These are phyloP conservation scores for Berberis vulgaris DNA, from an alignment of 164 flowering plant genomes.

Conservation along the genomic window DNA sequence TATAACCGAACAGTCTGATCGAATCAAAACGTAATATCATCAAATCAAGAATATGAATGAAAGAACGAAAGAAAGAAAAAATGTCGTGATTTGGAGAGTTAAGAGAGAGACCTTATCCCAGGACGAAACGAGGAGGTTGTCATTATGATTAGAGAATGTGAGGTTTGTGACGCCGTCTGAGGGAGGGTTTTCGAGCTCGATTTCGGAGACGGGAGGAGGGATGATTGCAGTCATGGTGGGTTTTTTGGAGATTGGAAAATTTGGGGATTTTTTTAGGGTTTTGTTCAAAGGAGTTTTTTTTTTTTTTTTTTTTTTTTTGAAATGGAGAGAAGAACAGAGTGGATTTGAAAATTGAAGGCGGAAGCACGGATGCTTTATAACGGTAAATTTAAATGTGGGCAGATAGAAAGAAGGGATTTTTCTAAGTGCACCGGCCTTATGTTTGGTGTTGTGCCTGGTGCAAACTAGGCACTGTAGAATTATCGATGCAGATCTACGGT, in stretches of 20 bases:
- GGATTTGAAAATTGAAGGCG: no score
- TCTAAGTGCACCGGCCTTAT: no score
- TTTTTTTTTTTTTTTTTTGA: no score
- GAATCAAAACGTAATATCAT: neutral
- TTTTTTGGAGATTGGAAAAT: neutral
- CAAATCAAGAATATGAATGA: neutral
- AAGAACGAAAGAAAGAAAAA: neutral
- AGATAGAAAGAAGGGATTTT: no score
- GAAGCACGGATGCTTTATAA: no score
- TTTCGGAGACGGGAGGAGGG: conserved; percentile 49
- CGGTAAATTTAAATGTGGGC: no score
- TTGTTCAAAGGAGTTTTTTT: no score
- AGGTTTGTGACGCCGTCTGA: conserved; percentile 88
- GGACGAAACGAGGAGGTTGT: conserved; percentile 88
- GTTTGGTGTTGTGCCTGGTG: no score
- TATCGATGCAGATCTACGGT: no score
- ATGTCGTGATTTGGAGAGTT: neutral
- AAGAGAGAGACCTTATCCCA: conserved; percentile 72
- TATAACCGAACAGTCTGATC: conserved; percentile 73
- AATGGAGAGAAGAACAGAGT: no score
- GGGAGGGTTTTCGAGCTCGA: conserved; percentile 78
- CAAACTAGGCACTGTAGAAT: no score
- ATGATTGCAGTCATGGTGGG: conserved; percentile 33
- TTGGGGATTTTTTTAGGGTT: no score
- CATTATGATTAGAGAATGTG: conserved; percentile 91